phyloP scores from a whole-genome alignment of 441 rosid species.

The Croton setiger region DNA sequence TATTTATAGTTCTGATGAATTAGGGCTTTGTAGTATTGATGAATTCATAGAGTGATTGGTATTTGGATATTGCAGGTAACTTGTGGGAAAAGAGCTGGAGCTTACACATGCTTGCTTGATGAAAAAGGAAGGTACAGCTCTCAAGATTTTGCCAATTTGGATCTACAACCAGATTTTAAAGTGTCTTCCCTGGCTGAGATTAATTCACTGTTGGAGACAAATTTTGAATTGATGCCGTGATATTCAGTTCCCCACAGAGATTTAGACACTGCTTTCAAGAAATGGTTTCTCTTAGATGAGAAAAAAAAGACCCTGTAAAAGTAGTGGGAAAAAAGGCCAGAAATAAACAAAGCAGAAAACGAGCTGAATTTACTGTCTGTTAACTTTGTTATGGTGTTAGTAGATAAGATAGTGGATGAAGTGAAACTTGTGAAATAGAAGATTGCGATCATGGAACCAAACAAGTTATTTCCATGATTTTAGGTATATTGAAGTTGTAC shows the following conservation, averaged over 20 bases:
- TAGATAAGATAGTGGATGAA: no score
- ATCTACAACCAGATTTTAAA: constrained; percentile 66
- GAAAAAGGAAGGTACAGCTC: constrained; percentile 59
- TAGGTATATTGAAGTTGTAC: no score
- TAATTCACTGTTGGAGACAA: constrained; percentile 52
- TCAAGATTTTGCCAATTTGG: constrained; percentile 44
- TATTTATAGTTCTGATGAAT: background rate
- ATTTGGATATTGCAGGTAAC: constrained; percentile 46
- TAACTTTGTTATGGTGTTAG: no score
- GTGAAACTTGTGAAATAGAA: no score
- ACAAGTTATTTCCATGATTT: no score
- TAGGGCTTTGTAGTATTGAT: background rate
- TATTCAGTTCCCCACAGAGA: constrained; percentile 1
- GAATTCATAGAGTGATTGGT: constrained; percentile 12
- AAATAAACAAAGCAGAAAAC: no score
- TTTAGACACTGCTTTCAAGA: background rate
- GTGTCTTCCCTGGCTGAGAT: constrained; percentile 64
- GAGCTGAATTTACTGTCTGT: no score
- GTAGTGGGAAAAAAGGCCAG: background rate
- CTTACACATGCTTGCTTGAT: constrained; percentile 85
- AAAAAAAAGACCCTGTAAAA: background rate
- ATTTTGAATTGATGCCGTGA: constrained; percentile 61
- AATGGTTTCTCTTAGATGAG: background rate
- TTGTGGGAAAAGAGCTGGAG: constrained; percentile 87
- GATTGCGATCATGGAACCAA: no score